A percentile compares a stretch with the other conserved stretches of the same genome.
Conservation (phyloP, 192 early-diverging fungal genomes). For the Glomus cerebriforme region DNA sequence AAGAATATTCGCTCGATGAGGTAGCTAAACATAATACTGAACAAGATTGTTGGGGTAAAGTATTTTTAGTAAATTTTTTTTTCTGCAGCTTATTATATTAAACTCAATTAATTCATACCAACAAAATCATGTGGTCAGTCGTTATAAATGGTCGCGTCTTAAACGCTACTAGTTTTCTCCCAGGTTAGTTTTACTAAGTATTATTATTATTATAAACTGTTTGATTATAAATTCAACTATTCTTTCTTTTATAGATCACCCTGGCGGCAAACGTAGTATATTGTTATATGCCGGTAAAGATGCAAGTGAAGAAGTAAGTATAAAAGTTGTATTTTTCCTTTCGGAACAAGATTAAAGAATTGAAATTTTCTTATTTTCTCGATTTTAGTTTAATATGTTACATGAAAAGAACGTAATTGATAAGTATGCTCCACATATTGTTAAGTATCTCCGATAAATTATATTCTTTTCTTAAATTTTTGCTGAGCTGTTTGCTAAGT, state of each 20-base stretch:
- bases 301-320: constrained; percentile 75
- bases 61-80: not conserved
- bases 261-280: constrained; percentile 85
- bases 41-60: constrained; percentile 71
- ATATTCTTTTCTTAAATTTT: not conserved
- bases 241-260: constrained; percentile 57
- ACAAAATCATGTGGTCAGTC: constrained; percentile 38
- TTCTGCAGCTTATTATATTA: not conserved
- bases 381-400: not conserved
- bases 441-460: not conserved
- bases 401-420: constrained; percentile 43
- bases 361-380: not conserved
- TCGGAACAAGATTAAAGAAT: not conserved
- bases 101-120: not conserved
- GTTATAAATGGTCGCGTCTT: constrained; percentile 82
- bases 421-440: constrained; percentile 60
- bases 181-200: not conserved
- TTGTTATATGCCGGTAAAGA: constrained; percentile 83
- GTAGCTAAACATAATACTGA: constrained; percentile 66
- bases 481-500: too few relatives aligned
- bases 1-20: constrained; percentile 68
- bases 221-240: not conserved
- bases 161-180: constrained; percentile 75
- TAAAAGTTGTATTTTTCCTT: not conserved
- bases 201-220: not conserved